phyloP scores from a whole-genome alignment of 352 stramenopile species.

The Saprolegnia parasitica region DNA sequence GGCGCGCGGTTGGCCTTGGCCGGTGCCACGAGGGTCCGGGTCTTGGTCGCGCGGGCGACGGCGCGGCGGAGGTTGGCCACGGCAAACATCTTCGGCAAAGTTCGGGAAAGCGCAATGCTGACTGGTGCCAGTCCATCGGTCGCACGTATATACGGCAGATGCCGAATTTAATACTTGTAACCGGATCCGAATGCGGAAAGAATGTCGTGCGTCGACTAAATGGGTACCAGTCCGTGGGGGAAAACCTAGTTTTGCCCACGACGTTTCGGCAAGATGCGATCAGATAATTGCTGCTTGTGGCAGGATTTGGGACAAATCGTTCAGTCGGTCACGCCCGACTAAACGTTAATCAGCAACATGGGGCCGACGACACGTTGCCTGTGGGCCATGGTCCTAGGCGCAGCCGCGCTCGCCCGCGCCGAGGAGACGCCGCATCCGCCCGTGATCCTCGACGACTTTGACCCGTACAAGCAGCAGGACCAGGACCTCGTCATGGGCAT shows the following conservation, averaged over 20 bases:
- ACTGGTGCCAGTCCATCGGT: conserved; percentile 2
- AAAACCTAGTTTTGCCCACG: neutral
- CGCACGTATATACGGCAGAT: neutral
- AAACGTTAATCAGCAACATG: neutral
- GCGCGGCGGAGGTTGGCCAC: neutral
- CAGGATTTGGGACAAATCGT: neutral
- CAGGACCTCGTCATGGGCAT: conserved; percentile 20
- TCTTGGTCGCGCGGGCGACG: neutral
- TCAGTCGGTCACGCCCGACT: neutral
- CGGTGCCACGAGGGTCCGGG: neutral
- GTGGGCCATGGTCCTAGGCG: neutral
- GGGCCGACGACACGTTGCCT: conserved; percentile 6
- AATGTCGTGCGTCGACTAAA: conserved; percentile 1
- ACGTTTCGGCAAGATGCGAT: neutral
- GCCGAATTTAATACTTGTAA: neutral
- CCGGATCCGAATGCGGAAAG: too few relatives aligned
- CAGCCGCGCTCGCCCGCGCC: neutral
- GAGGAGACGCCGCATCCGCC: conserved; percentile 7
- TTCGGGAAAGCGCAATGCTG: neutral
- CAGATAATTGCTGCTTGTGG: neutral
- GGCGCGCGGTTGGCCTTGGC: conserved; percentile 6
- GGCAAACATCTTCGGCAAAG: neutral
- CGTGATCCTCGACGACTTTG: conserved; percentile 37
- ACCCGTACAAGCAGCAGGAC: conserved; percentile 50
- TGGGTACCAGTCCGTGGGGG: neutral